These are phyloP conservation scores for Colletotrichum sp. DNA, from an alignment of 2,329 filamentous ascomycete genomes.

Conservation along the genomic window DNA sequence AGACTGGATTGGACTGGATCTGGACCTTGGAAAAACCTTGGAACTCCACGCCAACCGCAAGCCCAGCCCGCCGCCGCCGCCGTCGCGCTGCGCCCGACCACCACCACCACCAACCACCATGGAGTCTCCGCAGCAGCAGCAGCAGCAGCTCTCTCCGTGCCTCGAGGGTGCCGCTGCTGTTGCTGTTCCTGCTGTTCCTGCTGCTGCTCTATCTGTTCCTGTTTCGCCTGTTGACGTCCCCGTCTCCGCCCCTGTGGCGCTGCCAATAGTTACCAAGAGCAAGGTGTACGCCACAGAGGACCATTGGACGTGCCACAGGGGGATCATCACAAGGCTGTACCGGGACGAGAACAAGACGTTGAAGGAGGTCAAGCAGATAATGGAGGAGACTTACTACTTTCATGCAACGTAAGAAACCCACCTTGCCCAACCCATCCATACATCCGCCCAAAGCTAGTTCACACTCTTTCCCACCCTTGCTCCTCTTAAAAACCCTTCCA, in stretches of 20 bases:
- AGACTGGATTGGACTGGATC: not conserved
- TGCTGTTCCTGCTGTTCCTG: not conserved
- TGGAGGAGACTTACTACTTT: not conserved
- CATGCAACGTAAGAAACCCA: not conserved
- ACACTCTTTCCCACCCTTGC: not conserved
- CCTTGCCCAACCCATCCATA: not conserved
- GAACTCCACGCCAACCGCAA: not conserved
- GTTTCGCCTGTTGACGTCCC: not conserved
- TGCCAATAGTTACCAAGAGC: not conserved
- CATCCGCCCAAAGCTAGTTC: not conserved
- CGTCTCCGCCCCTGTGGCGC: not conserved
- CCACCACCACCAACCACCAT: not conserved
- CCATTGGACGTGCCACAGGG: not conserved
- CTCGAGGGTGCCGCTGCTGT: not conserved
- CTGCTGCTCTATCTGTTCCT: not conserved
- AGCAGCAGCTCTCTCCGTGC: not conserved
- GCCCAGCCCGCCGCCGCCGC: not conserved
- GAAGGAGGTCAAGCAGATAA: constrained; percentile 1
- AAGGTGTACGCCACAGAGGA: not conserved
- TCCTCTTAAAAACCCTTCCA: not conserved
- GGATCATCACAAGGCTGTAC: not conserved
- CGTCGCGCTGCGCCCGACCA: not conserved
- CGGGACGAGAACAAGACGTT: not conserved
- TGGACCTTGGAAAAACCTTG: not conserved
- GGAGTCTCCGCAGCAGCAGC: not conserved